Conservation (phyloP, 2,329 filamentous ascomycete genomes). For the Pyricularia grisea region DNA sequence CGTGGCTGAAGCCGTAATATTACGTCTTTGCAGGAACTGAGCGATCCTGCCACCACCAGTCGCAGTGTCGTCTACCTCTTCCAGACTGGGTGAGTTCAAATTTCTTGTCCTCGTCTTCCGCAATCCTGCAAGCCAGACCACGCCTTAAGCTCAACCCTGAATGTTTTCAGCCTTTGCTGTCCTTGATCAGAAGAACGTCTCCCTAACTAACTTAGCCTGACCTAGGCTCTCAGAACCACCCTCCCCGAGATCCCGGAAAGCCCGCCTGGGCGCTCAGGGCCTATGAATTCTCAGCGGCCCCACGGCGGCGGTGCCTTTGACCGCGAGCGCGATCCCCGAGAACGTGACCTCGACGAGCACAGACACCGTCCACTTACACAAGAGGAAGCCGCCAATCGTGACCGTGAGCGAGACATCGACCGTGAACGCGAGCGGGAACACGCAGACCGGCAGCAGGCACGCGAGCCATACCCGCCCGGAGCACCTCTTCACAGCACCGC, state of each 20-base stretch:
- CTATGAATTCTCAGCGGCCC: slow-evolving; percentile 37
- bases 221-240: not conserved
- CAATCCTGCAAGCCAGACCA: not conserved
- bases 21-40: not conserved
- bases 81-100: not conserved
- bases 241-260: not conserved
- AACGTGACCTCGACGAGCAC: slow-evolving; percentile 36
- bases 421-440: slow-evolving; percentile 53
- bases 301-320: slow-evolving; percentile 33
- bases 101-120: not conserved
- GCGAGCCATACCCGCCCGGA: slow-evolving; percentile 49
- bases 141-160: not conserved
- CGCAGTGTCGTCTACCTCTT: not conserved
- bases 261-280: not conserved
- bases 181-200: not conserved
- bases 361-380: slow-evolving; percentile 33
- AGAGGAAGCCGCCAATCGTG: slow-evolving; percentile 27
- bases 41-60: not conserved
- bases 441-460: slow-evolving; percentile 47
- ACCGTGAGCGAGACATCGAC: slow-evolving; percentile 37
- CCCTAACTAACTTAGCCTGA: not conserved
- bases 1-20: not conserved
- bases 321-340: slow-evolving; percentile 36
- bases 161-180: not conserved
- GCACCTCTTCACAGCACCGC: slow-evolving; percentile 80